Conservation (phyloP, 106 monocot genomes). For the Triglochin maritima region DNA sequence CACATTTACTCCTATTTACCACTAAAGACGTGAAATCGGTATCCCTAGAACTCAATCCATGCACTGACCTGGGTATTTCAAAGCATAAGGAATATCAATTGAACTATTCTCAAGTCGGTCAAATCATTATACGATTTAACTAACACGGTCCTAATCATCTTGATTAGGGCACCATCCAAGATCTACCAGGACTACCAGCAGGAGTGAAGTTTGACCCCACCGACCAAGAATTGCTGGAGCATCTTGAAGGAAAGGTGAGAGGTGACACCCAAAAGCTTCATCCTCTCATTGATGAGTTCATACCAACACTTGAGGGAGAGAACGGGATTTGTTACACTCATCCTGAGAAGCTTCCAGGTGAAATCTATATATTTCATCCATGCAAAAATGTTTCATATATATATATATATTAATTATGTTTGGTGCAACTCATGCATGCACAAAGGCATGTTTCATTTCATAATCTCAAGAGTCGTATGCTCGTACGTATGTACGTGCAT, state of each 20-base stretch:
- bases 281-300: slow-evolving; percentile 77
- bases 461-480: too few relatives aligned
- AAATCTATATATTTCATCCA: not conserved
- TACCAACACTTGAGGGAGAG: slow-evolving; percentile 19
- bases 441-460: too few relatives aligned
- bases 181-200: slow-evolving; percentile 61
- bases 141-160: not conserved
- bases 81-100: not conserved
- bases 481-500: too few relatives aligned
- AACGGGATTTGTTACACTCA: slow-evolving; percentile 22
- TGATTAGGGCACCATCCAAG: slow-evolving; percentile 21
- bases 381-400: not conserved
- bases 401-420: not conserved
- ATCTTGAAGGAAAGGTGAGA: slow-evolving; percentile 61
- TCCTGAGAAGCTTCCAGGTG: slow-evolving; percentile 21
- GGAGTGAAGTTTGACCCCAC: slow-evolving; percentile 92
- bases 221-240: slow-evolving; percentile 79
- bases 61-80: too few relatives aligned
- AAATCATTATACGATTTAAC: not conserved
- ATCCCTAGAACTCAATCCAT: too few relatives aligned
- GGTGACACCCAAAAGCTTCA: slow-evolving; percentile 47
- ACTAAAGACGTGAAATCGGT: too few relatives aligned
- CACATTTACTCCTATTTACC: too few relatives aligned
- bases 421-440: not conserved
- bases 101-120: slow-evolving; percentile 2